These are phyloP conservation scores for Nannochloris sp. DNA, from an alignment of 139 green algal genomes.

Conservation along the genomic window DNA sequence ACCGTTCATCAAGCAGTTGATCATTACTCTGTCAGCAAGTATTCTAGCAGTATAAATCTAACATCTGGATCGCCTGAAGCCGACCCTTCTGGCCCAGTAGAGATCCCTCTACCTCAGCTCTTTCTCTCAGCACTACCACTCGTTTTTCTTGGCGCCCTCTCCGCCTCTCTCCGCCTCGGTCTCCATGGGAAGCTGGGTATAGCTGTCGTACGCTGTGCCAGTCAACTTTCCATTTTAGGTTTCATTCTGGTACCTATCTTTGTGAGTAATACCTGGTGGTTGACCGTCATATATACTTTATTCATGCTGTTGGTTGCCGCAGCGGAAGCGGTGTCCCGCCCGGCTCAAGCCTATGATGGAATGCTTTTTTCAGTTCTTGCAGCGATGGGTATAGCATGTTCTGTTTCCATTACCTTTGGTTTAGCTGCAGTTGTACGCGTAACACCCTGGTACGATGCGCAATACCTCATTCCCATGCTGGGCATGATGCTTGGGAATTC, in stretches of 20 bases:
- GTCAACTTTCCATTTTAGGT: conserved; percentile 63
- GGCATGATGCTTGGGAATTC: conserved; percentile 81
- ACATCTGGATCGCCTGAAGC: no score
- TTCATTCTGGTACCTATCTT: conserved; percentile 77
- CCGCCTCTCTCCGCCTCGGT: conserved; percentile 27
- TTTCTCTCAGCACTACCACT: conserved; percentile 25
- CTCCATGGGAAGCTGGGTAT: conserved; percentile 32
- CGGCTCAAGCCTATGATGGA: conserved; percentile 27
- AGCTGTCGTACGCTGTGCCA: conserved; percentile 17
- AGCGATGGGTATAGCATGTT: conserved; percentile 24
- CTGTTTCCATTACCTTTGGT: conserved; percentile 38
- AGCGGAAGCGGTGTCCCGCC: conserved; percentile 53
- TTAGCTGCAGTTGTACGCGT: conserved; percentile 47
- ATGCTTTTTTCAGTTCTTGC: conserved; percentile 36
- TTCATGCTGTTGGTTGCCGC: conserved; percentile 68
- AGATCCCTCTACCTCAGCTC: conserved; percentile 19
- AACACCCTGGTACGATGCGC: conserved; percentile 54
- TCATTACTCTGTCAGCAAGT: no score
- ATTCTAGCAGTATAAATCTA: no score
- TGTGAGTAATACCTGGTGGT: conserved; percentile 27
- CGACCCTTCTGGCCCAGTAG: not conserved
- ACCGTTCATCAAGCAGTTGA: no score
- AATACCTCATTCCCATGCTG: conserved; percentile 57
- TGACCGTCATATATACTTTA: conserved; percentile 45
- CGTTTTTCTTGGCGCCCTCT: conserved; percentile 24